These are phyloP conservation scores for Areca catechu DNA, from an alignment of 176 grass and related monocot genomes.

Conservation along the genomic window DNA sequence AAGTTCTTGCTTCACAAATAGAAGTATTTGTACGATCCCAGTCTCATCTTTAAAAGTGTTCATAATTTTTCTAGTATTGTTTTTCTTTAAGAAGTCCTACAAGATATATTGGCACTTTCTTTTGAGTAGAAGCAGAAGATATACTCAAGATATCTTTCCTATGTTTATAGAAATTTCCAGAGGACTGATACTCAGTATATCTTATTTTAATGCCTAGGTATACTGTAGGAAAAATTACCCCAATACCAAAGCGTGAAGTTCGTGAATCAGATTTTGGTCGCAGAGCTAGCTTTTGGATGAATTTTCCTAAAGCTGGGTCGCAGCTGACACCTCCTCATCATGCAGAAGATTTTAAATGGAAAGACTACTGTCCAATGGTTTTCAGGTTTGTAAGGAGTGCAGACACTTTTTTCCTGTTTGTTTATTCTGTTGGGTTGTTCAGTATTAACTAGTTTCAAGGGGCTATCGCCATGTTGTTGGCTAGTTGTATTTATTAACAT, in stretches of 20 bases:
- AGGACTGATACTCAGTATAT: background rate
- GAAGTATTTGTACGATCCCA: no score
- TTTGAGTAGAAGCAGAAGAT: no score
- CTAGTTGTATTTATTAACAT: no score
- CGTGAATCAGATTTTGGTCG: constrained; percentile 91
- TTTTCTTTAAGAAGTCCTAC: no score
- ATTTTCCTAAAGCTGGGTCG: constrained; percentile 85
- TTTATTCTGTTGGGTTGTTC: no score
- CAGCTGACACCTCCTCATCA: constrained; percentile 81
- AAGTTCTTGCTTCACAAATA: no score
- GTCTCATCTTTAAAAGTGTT: no score
- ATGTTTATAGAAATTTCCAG: background rate
- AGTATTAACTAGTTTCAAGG: no score
- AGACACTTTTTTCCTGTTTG: background rate
- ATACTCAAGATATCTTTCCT: no score
- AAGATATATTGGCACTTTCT: no score
- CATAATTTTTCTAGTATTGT: no score
- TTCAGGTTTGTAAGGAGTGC: constrained; percentile 54
- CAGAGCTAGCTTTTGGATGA: constrained; percentile 97
- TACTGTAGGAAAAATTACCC: constrained; percentile 98
- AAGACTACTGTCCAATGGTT: constrained; percentile 98
- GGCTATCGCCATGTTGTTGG: no score
- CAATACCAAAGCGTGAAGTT: constrained; percentile 90
- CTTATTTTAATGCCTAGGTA: constrained; percentile 46
- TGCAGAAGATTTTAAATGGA: constrained; percentile 98